Base-by-base conservation (phyloP, 2,329 filamentous ascomycete genomes). In the Amesomyces nigricolor region DNA sequence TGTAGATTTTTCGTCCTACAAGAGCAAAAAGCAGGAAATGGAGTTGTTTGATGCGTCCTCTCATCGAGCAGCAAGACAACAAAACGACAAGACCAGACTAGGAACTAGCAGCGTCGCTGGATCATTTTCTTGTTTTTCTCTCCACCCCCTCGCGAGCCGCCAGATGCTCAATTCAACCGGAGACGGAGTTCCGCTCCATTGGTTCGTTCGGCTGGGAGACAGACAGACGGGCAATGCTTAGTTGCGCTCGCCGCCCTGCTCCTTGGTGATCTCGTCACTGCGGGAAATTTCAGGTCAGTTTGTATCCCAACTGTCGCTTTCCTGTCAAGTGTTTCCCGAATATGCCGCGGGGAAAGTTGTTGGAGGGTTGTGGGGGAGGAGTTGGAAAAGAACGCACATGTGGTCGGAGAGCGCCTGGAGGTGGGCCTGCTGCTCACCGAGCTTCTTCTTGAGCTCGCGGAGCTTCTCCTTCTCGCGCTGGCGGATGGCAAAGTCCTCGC, bases 401-500 rank as follows among this genome's bases (percentile, higher is more conserved):
- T 95, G 88, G 68, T 87, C 81, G 67, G 90, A 85, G 60, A 96
- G 83, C 71, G 91, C 86, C 69, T 92, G 79, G 63, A 96, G 83
- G 77, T 95, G 89, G 64, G 84, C 75, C 72, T 89, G 83, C 78
- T 96, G 90, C 73, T 89, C 84, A 61, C 73, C 68, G 62, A 96
- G 81, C 78, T 83, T 84, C 76, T 81, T 78, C 74, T 82, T 86
- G 66, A 96, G 84, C 70, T 82, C 82, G 51, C 81, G 65, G 61
- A 96, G 86, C 89, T 96, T 96, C 77, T 91, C 85, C 76, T 85
- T 83, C 82, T 97, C 94, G 70, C 91, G 88, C 77, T 88, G 78
- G 67, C 84, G 83, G 75, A 99, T 91, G 75, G 88, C 89, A 65
- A 83, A 82, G 72, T 91, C 86, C 78, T 97, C 94, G 70, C 77